Evolutionary conservation across 2,329 filamentous ascomycete genomes (phyloP).

Genomic region (Trichoderma sp.): DNA sequence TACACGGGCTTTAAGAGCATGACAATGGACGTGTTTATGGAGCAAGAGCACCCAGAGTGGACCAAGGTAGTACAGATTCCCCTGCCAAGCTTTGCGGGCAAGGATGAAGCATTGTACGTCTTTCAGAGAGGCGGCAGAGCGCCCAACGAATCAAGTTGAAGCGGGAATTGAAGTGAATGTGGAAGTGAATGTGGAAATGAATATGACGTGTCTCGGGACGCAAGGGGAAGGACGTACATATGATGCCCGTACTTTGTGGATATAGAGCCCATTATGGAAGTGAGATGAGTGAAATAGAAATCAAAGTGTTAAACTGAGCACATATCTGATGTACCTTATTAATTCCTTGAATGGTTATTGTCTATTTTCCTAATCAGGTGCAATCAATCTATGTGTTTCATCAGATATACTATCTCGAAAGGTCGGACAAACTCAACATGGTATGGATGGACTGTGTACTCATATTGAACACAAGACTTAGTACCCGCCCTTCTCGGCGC

Average conservation of each 20-base stretch:
- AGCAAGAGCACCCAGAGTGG: conserved; percentile 55
- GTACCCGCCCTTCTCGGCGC: not conserved
- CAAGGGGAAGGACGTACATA: not conserved
- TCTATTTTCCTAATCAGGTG: not conserved
- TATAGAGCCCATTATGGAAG: not conserved
- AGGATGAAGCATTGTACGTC: conserved; percentile 72
- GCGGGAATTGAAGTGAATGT: not conserved
- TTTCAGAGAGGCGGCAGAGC: conserved; percentile 53
- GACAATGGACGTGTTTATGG: conserved; percentile 67
- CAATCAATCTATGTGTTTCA: not conserved
- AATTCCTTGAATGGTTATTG: not conserved
- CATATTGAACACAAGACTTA: not conserved
- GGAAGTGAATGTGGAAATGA: not conserved
- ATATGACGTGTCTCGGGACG: not conserved
- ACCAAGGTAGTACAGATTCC: conserved; percentile 61
- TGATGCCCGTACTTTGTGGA: not conserved
- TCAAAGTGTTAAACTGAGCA: not conserved
- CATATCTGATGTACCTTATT: not conserved
- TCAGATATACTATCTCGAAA: not conserved
- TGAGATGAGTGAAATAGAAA: not conserved
- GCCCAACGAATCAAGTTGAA: conserved; percentile 21
- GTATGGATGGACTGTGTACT: too few species aligned
- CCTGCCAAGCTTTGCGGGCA: conserved; percentile 71
- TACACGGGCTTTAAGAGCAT: conserved; percentile 67
- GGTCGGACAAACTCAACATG: not conserved